These are phyloP conservation scores for Warburgia ugandensis DNA, from an alignment of 164 flowering plant species.

Conservation along the genomic window DNA sequence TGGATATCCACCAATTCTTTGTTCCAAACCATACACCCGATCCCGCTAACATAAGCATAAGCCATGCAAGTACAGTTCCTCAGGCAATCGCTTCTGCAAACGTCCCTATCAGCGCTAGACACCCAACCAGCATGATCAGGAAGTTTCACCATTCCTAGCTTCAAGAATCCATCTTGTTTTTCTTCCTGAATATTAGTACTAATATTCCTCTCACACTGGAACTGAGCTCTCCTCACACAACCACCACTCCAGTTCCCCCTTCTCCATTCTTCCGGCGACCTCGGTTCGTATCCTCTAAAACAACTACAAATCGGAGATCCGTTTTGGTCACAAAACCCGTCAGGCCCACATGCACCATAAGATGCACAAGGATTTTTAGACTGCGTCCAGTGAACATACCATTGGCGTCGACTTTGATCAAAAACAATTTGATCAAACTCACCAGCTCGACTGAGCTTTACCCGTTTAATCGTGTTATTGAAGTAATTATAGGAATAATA, in stretches of 20 bases:
- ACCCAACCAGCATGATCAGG: constrained; percentile 17
- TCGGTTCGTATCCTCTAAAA: constrained; percentile 32
- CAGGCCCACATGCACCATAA: background rate
- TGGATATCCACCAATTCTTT: constrained; percentile 6
- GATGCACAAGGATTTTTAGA: background rate
- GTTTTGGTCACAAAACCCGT: background rate
- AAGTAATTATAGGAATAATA: no score
- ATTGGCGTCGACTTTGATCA: background rate
- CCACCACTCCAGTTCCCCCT: constrained; percentile 9
- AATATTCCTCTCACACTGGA: background rate
- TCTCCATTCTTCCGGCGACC: constrained; percentile 10
- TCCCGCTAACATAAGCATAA: constrained; percentile 2
- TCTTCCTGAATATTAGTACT: no score
- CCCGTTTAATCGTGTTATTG: background rate
- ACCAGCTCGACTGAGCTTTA: background rate
- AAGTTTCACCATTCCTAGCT: constrained; percentile 17
- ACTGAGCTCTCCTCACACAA: constrained; percentile 2
- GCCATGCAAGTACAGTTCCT: constrained; percentile 6
- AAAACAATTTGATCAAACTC: background rate
- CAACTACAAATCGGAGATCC: constrained; percentile 21
- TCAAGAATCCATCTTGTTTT: constrained; percentile 8
- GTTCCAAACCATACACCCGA: constrained; percentile 6
- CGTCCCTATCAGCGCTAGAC: background rate
- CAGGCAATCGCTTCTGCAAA: background rate
- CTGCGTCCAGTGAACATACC: background rate